These are phyloP conservation scores for Zygoascus hellenicus DNA, from an alignment of 1,139 yeast genomes.

Conservation along the genomic window DNA sequence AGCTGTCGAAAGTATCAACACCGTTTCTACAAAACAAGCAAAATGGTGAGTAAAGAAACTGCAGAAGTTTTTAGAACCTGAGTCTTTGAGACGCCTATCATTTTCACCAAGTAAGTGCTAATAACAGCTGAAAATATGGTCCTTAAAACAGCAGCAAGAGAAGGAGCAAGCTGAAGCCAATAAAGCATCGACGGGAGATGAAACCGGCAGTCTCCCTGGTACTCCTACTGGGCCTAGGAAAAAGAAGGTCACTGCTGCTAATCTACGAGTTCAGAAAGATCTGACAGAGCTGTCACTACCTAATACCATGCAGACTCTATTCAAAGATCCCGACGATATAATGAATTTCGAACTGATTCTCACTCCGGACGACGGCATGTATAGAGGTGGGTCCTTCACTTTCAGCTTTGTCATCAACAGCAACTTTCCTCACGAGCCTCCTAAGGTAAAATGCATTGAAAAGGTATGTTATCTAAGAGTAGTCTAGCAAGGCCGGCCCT, in stretches of 20 bases:
- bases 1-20: too few species aligned
- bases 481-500: too few species aligned
- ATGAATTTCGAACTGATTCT: constrained; percentile 58
- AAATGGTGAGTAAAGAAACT: too few species aligned
- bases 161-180: constrained; percentile 28
- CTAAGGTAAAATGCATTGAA: constrained; percentile 44
- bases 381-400: constrained; percentile 59
- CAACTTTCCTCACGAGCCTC: constrained; percentile 90
- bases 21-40: too few species aligned
- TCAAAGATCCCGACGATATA: constrained; percentile 52
- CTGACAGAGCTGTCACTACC: constrained; percentile 67
- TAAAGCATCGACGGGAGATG: constrained; percentile 14
- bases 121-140: constrained; percentile 38
- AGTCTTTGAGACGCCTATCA: too few species aligned
- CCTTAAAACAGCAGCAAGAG: constrained; percentile 37
- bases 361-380: constrained; percentile 76
- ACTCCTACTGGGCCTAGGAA: constrained; percentile 25
- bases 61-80: too few species aligned
- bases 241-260: constrained; percentile 46
- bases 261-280: constrained; percentile 47
- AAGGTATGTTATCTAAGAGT: too few species aligned
- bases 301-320: constrained; percentile 49
- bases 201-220: constrained; percentile 14
- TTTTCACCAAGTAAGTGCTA: too few species aligned
- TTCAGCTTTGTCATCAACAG: constrained; percentile 61